Evolutionary conservation across 768 basidiomycete genomes (phyloP).

Genomic region (Cyclocybe aegerita): DNA sequence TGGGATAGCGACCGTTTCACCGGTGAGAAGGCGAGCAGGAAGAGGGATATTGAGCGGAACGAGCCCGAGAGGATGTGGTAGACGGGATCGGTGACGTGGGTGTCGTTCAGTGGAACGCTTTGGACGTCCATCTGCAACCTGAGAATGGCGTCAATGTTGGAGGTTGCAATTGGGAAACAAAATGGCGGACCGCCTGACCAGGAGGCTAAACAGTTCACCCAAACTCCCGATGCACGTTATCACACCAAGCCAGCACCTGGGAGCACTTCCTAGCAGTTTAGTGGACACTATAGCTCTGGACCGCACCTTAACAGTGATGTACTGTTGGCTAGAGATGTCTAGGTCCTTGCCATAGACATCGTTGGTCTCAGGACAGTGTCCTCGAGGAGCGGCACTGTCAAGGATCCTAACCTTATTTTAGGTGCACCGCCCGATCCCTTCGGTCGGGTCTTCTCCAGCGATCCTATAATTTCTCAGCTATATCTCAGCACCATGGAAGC

Average conservation of each 20-base stretch:
- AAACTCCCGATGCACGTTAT: no score
- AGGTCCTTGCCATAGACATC: no score
- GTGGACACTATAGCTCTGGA: no score
- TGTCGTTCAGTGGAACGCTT: conserved; percentile 9
- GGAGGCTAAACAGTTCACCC: no score
- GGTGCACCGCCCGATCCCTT: conserved; percentile 13
- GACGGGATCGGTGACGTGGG: background rate
- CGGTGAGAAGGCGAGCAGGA: conserved; percentile 49
- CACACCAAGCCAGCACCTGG: no score
- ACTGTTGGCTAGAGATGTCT: no score
- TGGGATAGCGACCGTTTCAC: conserved; percentile 35
- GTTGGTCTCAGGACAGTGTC: no score
- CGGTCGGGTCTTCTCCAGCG: conserved; percentile 19
- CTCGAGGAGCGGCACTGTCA: background rate
- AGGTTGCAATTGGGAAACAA: no score
- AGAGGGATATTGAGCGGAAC: conserved; percentile 51
- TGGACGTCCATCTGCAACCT: conserved; percentile 9
- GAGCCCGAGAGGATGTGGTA: conserved; percentile 47
- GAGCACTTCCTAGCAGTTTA: no score
- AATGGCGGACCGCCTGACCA: background rate
- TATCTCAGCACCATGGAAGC: background rate
- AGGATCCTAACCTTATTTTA: background rate
- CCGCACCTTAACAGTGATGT: no score
- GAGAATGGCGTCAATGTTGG: no score
- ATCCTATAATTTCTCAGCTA: conserved; percentile 10